Evolutionary conservation across 1,139 yeast species (phyloP).

Genomic region (Casaregolazyma lundiana): DNA sequence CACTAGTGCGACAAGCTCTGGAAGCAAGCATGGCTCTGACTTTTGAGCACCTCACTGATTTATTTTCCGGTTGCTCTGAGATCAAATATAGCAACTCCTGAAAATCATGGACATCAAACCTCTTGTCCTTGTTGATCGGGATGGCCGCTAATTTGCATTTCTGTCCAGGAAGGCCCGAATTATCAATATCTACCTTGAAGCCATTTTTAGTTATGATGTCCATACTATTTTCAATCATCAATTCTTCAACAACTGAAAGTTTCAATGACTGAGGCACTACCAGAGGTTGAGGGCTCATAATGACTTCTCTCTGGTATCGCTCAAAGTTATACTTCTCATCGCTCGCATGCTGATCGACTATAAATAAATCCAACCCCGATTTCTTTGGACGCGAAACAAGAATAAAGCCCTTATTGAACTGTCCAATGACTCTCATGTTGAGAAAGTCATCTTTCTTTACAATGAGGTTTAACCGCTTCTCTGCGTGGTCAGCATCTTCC

Average conservation of each 20-base stretch:
- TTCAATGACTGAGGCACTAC: slow-evolving; percentile 63
- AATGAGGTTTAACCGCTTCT: slow-evolving; percentile 26
- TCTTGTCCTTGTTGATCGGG: slow-evolving; percentile 68
- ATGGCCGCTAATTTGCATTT: slow-evolving; percentile 54
- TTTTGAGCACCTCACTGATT: slow-evolving; percentile 60
- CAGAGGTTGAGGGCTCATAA: slow-evolving; percentile 63
- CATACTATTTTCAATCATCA: slow-evolving; percentile 57
- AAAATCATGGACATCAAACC: slow-evolving; percentile 63
- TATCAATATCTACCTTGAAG: slow-evolving; percentile 52
- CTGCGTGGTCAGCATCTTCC: slow-evolving; percentile 49
- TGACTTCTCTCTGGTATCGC: slow-evolving; percentile 49
- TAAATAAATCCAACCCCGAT: slow-evolving; percentile 58
- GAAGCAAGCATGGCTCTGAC: slow-evolving; percentile 81
- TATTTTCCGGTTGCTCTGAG: slow-evolving; percentile 36
- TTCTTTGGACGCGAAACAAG: slow-evolving; percentile 50
- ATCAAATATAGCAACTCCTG: slow-evolving; percentile 68
- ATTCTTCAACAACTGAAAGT: slow-evolving; percentile 72
- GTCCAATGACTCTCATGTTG: slow-evolving; percentile 78
- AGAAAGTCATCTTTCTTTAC: slow-evolving; percentile 38
- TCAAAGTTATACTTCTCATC: slow-evolving; percentile 94
- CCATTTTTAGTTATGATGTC: slow-evolving; percentile 68
- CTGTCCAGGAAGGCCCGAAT: slow-evolving; percentile 51
- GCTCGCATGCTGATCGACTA: slow-evolving; percentile 95
- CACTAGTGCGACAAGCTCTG: slow-evolving; percentile 91
- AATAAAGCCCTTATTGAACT: slow-evolving; percentile 87